These are phyloP conservation scores for Verbena officinalis DNA, from an alignment of 257 asterid species.

Conservation along the genomic window DNA sequence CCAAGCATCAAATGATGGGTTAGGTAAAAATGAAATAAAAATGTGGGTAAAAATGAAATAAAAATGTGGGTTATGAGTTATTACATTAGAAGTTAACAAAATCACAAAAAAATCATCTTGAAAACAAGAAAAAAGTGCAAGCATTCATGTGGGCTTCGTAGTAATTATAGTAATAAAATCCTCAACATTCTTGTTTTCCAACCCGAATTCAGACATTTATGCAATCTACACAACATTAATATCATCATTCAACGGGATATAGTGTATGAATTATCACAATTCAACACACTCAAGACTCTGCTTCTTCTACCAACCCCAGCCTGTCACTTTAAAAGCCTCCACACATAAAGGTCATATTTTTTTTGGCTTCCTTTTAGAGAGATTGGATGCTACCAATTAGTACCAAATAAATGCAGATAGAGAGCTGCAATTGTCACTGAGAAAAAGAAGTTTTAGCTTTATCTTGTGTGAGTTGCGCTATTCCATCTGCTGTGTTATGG, in stretches of 20 bases:
- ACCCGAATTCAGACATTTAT: neutral
- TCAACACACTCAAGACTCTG: neutral
- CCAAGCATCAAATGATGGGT: neutral
- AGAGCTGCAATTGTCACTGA: neutral
- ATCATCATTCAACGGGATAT: neutral
- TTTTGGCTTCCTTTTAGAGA: slow-evolving; percentile 14
- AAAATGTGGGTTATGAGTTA: neutral
- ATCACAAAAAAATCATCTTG: neutral
- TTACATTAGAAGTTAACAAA: neutral
- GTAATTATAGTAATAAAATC: neutral
- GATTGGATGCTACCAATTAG: neutral
- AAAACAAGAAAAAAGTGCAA: neutral
- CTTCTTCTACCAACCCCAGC: neutral
- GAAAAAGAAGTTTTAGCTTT: neutral
- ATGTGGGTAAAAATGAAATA: neutral
- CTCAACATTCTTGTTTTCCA: neutral
- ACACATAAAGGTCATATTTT: neutral
- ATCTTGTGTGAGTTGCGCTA: neutral
- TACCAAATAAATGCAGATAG: neutral
- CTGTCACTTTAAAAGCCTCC: neutral
- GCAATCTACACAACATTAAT: neutral
- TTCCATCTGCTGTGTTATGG: slow-evolving; percentile 2
- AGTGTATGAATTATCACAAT: neutral
- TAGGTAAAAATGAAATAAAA: neutral
- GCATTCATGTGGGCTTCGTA: neutral